Conservation (phyloP, 345 rosid species). For the Laguncularia racemosa region DNA sequence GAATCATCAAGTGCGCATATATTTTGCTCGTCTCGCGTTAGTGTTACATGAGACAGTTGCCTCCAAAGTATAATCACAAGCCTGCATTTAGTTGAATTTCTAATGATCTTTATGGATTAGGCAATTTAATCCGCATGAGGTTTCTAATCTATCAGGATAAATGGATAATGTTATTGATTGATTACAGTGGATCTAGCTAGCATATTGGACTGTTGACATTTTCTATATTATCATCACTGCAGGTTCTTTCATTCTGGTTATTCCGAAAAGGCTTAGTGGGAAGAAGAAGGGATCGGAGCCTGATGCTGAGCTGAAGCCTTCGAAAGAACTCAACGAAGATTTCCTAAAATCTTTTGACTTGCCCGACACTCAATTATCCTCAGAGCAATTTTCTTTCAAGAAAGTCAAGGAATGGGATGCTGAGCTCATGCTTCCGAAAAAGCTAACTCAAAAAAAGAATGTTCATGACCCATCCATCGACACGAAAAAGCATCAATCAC, state of each 20-base stretch:
- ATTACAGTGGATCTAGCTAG: too few relatives aligned
- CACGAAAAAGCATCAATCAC: background rate
- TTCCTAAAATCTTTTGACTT: background rate
- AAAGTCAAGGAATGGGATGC: slow-evolving; percentile 12
- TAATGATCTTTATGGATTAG: too few relatives aligned
- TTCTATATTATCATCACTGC: background rate
- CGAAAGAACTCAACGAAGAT: background rate
- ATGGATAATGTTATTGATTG: background rate
- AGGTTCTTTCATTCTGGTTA: slow-evolving; percentile 1
- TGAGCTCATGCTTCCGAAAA: background rate
- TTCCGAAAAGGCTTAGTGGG: slow-evolving; percentile 2
- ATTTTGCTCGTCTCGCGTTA: too few relatives aligned
- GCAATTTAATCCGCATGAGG: too few relatives aligned
- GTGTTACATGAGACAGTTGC: too few relatives aligned
- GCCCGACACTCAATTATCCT: slow-evolving; percentile 1
- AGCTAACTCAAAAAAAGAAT: background rate
- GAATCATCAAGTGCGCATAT: too few relatives aligned
- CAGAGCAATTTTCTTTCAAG: slow-evolving; percentile 10
- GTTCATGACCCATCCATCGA: too few relatives aligned
- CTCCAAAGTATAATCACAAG: too few relatives aligned
- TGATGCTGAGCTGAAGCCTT: slow-evolving; percentile 1
- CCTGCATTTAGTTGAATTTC: too few relatives aligned
- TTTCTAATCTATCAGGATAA: too few relatives aligned
- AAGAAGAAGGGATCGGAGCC: slow-evolving; percentile 9
- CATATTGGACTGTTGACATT: background rate